Evolutionary conservation across 768 basidiomycete species (phyloP).

Genomic region (Imleria badia): DNA sequence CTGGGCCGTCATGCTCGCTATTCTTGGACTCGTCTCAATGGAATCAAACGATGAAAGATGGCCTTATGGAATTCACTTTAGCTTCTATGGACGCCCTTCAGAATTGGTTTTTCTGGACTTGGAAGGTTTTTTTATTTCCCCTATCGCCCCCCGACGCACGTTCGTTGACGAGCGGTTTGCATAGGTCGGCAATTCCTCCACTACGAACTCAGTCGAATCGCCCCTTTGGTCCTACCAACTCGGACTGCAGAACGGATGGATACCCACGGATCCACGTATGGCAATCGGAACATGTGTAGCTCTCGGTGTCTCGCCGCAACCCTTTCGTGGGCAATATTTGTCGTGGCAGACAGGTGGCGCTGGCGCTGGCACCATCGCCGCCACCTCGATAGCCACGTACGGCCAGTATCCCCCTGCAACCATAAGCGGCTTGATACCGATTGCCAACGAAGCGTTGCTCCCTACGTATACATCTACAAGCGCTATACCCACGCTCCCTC

Average conservation of each 20-base stretch:
- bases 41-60: constrained; percentile 50
- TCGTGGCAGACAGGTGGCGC: constrained; percentile 70
- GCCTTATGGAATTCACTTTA: constrained; percentile 49
- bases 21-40: constrained; percentile 51
- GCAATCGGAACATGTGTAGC: constrained; percentile 65
- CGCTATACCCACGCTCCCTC: constrained; percentile 54
- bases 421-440: constrained; percentile 43
- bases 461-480: constrained; percentile 69
- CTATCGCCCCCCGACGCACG: not conserved
- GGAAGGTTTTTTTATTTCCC: constrained; percentile 48
- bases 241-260: constrained; percentile 72
- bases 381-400: constrained; percentile 41
- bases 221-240: constrained; percentile 74
- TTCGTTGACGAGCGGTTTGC: not conserved
- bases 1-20: constrained; percentile 41
- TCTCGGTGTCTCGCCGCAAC: constrained; percentile 43
- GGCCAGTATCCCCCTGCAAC: constrained; percentile 54
- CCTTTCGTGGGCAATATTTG: constrained; percentile 54
- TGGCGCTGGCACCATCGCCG: constrained; percentile 50
- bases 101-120: constrained; percentile 78
- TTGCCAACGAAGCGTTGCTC: constrained; percentile 38
- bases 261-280: constrained; percentile 69
- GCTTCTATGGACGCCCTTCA: constrained; percentile 66
- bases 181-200: constrained; percentile 58
- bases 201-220: constrained; percentile 45